Evolutionary conservation across 768 basidiomycete species (phyloP).

Genomic region (Butyriboletus loyo): DNA sequence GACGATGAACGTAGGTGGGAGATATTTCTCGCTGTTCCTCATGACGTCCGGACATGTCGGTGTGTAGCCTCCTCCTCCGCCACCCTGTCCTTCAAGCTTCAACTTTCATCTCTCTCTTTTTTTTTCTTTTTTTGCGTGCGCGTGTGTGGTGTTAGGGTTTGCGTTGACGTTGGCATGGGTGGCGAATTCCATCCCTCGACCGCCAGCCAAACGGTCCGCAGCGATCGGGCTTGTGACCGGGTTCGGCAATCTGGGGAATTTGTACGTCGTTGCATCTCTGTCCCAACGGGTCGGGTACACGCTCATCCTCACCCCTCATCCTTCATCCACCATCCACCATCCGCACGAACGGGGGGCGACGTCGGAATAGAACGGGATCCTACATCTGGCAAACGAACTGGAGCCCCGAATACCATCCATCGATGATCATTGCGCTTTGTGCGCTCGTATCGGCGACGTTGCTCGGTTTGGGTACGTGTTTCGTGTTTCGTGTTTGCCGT

Average conservation of each 20-base stretch:
- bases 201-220: slow-evolving; percentile 51
- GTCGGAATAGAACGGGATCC: slow-evolving; percentile 49
- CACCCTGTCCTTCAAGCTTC: not conserved
- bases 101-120: no score
- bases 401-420: slow-evolving; percentile 60
- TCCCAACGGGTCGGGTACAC: not conserved
- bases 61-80: no score
- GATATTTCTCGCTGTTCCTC: slow-evolving; percentile 62
- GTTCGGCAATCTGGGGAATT: slow-evolving; percentile 52
- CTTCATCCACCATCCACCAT: no score
- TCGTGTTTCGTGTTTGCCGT: not conserved
- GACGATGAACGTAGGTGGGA: slow-evolving; percentile 47
- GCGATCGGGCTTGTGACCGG: slow-evolving; percentile 65
- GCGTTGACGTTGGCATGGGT: slow-evolving; percentile 58
- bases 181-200: slow-evolving; percentile 56
- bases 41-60: slow-evolving; percentile 57
- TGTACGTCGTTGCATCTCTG: slow-evolving; percentile 46
- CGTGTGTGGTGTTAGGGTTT: slow-evolving; percentile 27
- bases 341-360: no score
- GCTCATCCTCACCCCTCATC: no score
- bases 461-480: slow-evolving; percentile 36
- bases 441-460: slow-evolving; percentile 32
- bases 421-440: slow-evolving; percentile 53
- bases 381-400: slow-evolving; percentile 60
- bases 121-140: not conserved